These are phyloP conservation scores for Boletus rufocinnamomeus DNA, from an alignment of 768 basidiomycete species.

Conservation along the genomic window DNA sequence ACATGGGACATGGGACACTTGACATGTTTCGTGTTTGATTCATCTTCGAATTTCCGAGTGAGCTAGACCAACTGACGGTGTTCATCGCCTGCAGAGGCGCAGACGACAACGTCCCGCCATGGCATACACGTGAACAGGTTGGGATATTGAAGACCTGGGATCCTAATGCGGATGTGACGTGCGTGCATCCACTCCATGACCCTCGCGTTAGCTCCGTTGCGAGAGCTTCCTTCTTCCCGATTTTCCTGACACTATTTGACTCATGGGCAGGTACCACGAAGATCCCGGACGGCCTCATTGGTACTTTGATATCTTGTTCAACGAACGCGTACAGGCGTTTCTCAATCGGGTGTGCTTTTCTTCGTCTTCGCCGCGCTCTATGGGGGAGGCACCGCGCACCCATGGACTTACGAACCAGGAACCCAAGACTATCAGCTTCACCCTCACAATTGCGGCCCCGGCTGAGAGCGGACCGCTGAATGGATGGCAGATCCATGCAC, in stretches of 20 bases:
- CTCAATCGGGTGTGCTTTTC: constrained; percentile 40
- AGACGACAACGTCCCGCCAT: constrained; percentile 86
- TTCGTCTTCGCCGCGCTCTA: background rate
- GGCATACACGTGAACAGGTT: constrained; percentile 75
- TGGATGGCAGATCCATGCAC: constrained; percentile 65
- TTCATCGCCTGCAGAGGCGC: constrained; percentile 49
- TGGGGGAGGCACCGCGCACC: background rate
- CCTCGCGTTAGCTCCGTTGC: background rate
- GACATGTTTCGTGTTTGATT: background rate
- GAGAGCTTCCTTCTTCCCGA: background rate
- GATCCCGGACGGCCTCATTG: constrained; percentile 67
- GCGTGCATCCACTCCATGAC: constrained; percentile 19
- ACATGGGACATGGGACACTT: background rate
- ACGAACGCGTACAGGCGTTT: constrained; percentile 56
- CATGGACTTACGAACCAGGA: background rate
- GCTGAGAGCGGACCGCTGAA: constrained; percentile 67
- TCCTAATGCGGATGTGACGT: constrained; percentile 54
- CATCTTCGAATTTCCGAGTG: background rate
- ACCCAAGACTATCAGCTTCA: constrained; percentile 43
- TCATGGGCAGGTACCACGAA: constrained; percentile 56
- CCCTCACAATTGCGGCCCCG: constrained; percentile 72
- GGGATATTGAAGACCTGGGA: constrained; percentile 61
- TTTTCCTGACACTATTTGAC: background rate
- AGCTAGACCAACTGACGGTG: background rate
- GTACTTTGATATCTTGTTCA: constrained; percentile 63